Evolutionary conservation across 2,329 filamentous ascomycete genomes (phyloP), one percentile per base, ranked within the genome.

Genomic region (Aureobasidium sp.): DNA sequence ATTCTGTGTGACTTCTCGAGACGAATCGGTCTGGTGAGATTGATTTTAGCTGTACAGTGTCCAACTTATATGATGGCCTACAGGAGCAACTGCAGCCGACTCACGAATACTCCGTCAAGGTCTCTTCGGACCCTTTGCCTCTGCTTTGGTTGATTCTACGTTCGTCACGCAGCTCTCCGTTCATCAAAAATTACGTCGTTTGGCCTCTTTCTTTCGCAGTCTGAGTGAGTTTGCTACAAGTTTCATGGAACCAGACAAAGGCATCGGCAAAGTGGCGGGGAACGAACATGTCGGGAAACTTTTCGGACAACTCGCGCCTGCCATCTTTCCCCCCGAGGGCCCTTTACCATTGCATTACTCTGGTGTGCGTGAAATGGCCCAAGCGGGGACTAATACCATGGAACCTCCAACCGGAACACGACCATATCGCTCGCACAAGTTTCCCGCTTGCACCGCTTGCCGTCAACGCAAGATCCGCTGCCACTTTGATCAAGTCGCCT

Each of bases 401-500:
- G 53, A 57, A 2, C 53, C 53, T 46, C 53, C 53, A 5, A 13
- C 40, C 5, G 42, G 53, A 9, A 57, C 53, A 17, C 42, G 74
- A 60, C 74, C 74, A 21, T 76, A 76, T 62, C 73, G 74, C 42
- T 75, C 73, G 27, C 74, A 75, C 65, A 73, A 73, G 63, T 69
- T 75, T 19, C 74, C 74, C n/a, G 74, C 74, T 37, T 75, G 74
- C 64, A 71, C 68, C 23, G 65, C 70, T 61, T 76, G 74, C 64
- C 70, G 74, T 13, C 71, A 70, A 31, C 69, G 74, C 29, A 77
- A 76, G 60, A 73, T 75, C 31, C 70, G 73, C 37, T 76, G 74
- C 67, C 70, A 74, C 35, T 72, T 75, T 50, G 72, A 74, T 42
- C 69, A 57, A 37, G 40, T 46, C 23, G 53, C 53, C 10, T 40